Evolutionary conservation across 805 yeast genomes (phyloP), one percentile per base, ranked within the genome.

Genomic region (Cyberlindnera bimundalis): DNA sequence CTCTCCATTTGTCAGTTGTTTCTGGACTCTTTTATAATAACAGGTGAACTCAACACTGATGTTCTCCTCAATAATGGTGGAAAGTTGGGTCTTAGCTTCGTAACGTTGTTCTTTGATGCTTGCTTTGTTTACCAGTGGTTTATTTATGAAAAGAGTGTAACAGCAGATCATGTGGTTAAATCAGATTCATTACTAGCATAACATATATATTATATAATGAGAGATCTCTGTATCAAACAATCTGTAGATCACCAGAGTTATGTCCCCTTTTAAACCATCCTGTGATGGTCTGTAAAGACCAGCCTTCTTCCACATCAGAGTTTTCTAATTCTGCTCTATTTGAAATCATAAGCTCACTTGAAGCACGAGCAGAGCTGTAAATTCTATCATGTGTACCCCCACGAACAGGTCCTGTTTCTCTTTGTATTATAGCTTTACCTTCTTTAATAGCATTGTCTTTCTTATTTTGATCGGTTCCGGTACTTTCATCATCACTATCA

Each of bases 81-180:
- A 2, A 68, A 67, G 42, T 48, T 68, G 14, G 70, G 70, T 2
- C 47, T 68, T 13, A 65, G 71, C 23, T 39, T 62, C 28, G 66
- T 67, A 3, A 67, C 73, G 2, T 38, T 68, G 25, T 40, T 59
- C 33, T 68, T 68, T 50, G 67, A 66, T 43, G 40, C 57, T 17
- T 54, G 67, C 10, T 68, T 65, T 35, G 44, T 68, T 17, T 61
- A 64, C 18, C 73, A 68, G 44, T 67, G 70, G 67, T 26, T 33
- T 14, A 43, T 43, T 18, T 57, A 45, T 42, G 56, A 45, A 27
- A 46, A 27, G 16, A 12, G n/a, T 11, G 31, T n/a, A 8, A 11
- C 21, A 33, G 29, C 3, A 24, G 23, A 30, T 18, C 23, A 35
- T 18, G 12, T 24, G n/a, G 13, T n/a, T 15, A 34, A 30, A 26